These are phyloP conservation scores for Alternaria infectoria DNA, from an alignment of 2,329 filamentous ascomycete species.

Conservation along the genomic window DNA sequence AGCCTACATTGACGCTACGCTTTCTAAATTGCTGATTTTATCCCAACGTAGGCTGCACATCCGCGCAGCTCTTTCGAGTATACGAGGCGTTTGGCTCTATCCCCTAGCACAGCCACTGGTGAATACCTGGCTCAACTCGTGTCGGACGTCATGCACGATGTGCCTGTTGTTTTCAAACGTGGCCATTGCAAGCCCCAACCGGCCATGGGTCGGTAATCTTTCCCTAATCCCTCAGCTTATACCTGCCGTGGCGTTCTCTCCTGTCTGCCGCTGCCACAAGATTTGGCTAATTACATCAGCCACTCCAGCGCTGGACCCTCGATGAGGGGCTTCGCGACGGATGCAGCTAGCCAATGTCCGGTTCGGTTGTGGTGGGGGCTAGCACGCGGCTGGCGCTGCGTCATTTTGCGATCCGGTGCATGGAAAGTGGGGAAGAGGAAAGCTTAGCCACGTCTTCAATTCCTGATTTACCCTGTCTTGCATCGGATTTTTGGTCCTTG, in stretches of 20 bases:
- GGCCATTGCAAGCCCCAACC: background rate
- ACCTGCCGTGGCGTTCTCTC: constrained; percentile 11
- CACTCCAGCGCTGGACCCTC: constrained; percentile 13
- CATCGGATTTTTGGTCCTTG: constrained; percentile 11
- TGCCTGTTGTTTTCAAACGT: background rate
- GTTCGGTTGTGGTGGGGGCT: constrained; percentile 16
- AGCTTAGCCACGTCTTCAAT: constrained; percentile 31
- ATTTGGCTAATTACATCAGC: constrained; percentile 21
- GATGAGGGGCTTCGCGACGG: background rate
- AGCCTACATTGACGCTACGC: background rate
- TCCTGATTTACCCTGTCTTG: constrained; percentile 26
- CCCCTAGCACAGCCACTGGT: constrained; percentile 14
- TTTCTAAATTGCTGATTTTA: background rate
- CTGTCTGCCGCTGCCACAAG: constrained; percentile 17
- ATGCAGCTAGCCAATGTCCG: constrained; percentile 13
- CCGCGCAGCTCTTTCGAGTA: background rate
- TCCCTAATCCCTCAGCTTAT: background rate
- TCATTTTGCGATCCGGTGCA: constrained; percentile 29
- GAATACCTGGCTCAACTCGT: constrained; percentile 9
- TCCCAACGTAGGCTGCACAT: background rate
- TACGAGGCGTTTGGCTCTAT: constrained; percentile 12
- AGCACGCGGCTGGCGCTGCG: constrained; percentile 30
- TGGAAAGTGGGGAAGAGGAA: constrained; percentile 28
- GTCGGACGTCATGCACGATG: constrained; percentile 18
- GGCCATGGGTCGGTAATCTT: constrained; percentile 11